A percentile compares a stretch with the other conserved stretches of the same genome.
phyloP scores from a whole-genome alignment of 352 stramenopile species.

The Pythium coloratum region DNA sequence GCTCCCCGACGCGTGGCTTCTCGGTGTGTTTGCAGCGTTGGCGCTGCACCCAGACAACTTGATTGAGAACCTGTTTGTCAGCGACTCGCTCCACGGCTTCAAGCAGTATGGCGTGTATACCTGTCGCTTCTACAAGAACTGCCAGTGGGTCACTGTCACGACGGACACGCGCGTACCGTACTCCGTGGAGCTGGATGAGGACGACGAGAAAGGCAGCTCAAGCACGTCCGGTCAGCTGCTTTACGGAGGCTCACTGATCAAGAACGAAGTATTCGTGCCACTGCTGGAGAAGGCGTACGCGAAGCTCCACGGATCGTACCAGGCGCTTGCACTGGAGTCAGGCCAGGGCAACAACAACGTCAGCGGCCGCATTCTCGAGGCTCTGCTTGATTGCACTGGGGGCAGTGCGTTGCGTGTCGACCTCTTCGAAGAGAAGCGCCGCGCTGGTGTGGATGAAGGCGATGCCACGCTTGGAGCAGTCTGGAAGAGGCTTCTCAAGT shows the following conservation, averaged over 20 bases:
- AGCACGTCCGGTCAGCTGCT: constrained; percentile 48
- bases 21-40: constrained; percentile 83
- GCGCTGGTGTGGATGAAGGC: constrained; percentile 30
- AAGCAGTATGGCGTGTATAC: constrained; percentile 88
- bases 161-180: constrained; percentile 87
- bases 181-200: constrained; percentile 41
- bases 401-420: constrained; percentile 78
- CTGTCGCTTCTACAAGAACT: constrained; percentile 93
- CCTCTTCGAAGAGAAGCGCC: constrained; percentile 44
- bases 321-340: constrained; percentile 42
- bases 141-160: constrained; percentile 84
- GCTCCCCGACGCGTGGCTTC: constrained; percentile 83
- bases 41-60: constrained; percentile 80
- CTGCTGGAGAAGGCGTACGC: constrained; percentile 90
- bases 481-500: constrained; percentile 73
- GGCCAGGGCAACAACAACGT: constrained; percentile 37
- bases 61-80: constrained; percentile 91
- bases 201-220: constrained; percentile 32
- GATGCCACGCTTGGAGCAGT: constrained; percentile 29
- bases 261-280: constrained; percentile 87
- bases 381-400: constrained; percentile 88
- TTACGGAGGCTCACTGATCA: constrained; percentile 72
- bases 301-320: constrained; percentile 85
- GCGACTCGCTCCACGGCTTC: constrained; percentile 73
- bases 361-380: constrained; percentile 74